Conservation (phyloP, 805 yeast genomes). For the Candida ficus region DNA sequence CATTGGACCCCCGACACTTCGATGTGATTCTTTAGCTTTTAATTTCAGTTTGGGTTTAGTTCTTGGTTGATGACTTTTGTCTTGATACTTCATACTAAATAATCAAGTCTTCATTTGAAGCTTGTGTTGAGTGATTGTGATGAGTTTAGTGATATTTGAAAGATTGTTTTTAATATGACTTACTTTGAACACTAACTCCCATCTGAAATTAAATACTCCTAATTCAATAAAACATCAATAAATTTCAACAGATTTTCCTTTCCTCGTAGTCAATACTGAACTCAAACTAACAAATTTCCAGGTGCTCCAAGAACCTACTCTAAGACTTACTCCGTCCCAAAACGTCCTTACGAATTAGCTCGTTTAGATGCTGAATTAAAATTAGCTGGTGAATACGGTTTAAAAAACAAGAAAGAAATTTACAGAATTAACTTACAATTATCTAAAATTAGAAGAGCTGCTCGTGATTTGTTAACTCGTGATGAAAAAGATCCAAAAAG, state of each 20-base stretch:
- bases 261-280: conserved; percentile 2
- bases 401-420: conserved; percentile 99
- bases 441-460: conserved; percentile 99
- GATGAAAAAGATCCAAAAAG: conserved; percentile 99
- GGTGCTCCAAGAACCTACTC: conserved; percentile 99
- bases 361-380: conserved; percentile 99
- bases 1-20: conserved; percentile 89
- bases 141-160: too few relatives aligned
- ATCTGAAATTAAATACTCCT: conserved; percentile 6
- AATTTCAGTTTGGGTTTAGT: conserved; percentile 27
- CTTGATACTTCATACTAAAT: neutral
- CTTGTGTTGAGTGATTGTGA: neutral
- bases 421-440: conserved; percentile 99
- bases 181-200: neutral
- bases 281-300: conserved; percentile 27
- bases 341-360: conserved; percentile 98
- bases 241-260: neutral
- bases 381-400: conserved; percentile 99
- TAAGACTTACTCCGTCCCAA: conserved; percentile 99
- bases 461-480: conserved; percentile 99
- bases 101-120: too few relatives aligned
- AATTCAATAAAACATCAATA: neutral
- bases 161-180: neutral
- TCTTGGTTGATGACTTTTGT: neutral
- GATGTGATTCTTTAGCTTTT: conserved; percentile 28